Conservation (phyloP, 2,329 filamentous ascomycete genomes). For the Plectosphaerella cucumerina region DNA sequence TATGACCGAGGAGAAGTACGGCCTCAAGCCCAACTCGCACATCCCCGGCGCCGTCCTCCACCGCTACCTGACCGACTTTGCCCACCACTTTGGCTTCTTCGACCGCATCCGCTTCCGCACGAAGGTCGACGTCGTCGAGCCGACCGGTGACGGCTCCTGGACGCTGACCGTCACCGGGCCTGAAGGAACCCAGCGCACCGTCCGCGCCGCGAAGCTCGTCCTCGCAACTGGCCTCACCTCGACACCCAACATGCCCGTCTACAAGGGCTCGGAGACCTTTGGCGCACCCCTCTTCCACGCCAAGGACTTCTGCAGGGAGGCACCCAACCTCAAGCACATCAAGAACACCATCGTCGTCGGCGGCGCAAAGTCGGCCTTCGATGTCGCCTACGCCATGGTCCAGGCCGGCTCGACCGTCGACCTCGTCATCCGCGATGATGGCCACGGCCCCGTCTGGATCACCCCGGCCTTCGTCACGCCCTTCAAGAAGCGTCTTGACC, state of each 20-base stretch:
- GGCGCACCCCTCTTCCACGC: constrained; percentile 36
- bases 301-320: constrained; percentile 32
- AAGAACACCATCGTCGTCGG: constrained; percentile 49
- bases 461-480: constrained; percentile 38
- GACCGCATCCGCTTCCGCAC: constrained; percentile 45
- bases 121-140: constrained; percentile 39
- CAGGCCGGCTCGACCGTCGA: constrained; percentile 48
- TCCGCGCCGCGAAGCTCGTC: constrained; percentile 35
- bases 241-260: constrained; percentile 33
- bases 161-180: constrained; percentile 23
- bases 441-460: constrained; percentile 52
- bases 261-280: constrained; percentile 31
- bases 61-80: constrained; percentile 31
- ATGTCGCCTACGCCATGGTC: constrained; percentile 56
- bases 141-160: constrained; percentile 33
- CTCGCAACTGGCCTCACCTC: constrained; percentile 47
- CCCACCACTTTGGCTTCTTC: constrained; percentile 41
- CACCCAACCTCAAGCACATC: constrained; percentile 22
- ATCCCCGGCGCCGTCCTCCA: constrained; percentile 32
- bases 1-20: constrained; percentile 45
- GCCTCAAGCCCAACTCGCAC: constrained; percentile 25
- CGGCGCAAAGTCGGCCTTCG: constrained; percentile 59
- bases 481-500: constrained; percentile 44
- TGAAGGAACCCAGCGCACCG: constrained; percentile 11
- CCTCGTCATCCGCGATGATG: constrained; percentile 54